Conservation (phyloP, 2,329 filamentous ascomycete species). For the Bimuria novae-zelandiae region DNA sequence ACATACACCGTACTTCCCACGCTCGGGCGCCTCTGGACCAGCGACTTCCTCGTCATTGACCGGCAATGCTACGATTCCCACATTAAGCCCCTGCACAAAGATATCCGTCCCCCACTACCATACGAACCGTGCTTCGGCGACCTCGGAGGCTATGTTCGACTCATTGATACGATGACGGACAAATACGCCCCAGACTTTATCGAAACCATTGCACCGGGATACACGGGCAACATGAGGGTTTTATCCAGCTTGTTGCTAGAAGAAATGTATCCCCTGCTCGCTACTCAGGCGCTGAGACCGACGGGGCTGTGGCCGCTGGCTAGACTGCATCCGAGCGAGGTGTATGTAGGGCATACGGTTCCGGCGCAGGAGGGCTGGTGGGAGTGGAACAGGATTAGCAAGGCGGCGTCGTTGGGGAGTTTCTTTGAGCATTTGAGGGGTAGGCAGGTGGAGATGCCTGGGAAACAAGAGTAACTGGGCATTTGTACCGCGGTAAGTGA, state of each 20-base stretch:
- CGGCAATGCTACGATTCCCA: conserved; percentile 14
- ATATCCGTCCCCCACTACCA: conserved; percentile 1
- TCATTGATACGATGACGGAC: conserved; percentile 15
- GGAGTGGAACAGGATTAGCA: conserved; percentile 15
- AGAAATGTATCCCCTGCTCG: conserved; percentile 16
- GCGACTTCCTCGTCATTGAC: conserved; percentile 23
- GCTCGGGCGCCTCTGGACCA: conserved; percentile 16
- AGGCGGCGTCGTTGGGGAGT: background rate
- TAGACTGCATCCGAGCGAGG: conserved; percentile 17
- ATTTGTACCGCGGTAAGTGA: no score
- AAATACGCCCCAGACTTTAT: conserved; percentile 6
- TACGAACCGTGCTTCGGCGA: conserved; percentile 15
- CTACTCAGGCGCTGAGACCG: conserved; percentile 9
- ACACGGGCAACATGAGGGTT: conserved; percentile 13
- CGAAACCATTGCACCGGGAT: conserved; percentile 8
- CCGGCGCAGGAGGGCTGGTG: conserved; percentile 17
- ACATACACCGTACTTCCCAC: conserved; percentile 12
- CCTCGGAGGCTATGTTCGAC: conserved; percentile 13
- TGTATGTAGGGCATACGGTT: conserved; percentile 21
- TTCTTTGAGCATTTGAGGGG: conserved; percentile 8
- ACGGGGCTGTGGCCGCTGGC: conserved; percentile 18
- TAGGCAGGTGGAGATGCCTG: background rate
- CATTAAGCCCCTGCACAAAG: conserved; percentile 1
- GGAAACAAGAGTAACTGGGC: background rate
- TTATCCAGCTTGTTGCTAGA: conserved; percentile 14